Evolutionary conservation across 1,139 yeast genomes (phyloP), one percentile per base, ranked within the genome.

Genomic region (Yamadazyma mexicana): DNA sequence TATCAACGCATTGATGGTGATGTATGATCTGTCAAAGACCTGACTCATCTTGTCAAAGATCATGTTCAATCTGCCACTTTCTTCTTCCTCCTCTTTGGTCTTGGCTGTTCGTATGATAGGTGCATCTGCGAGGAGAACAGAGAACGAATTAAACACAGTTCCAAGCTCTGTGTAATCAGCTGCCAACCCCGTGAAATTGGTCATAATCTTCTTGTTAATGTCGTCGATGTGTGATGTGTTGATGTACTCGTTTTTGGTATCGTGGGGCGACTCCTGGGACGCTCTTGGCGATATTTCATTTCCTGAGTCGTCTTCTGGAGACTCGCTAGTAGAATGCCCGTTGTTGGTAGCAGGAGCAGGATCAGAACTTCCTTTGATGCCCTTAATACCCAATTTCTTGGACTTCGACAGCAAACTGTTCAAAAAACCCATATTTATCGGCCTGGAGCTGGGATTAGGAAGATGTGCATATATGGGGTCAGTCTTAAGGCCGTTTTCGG

Each of bases 1-100:
- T n/a, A 84, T 81, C 17, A 91, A 68, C 4, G 80, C 71, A 46
- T 83, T 86, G 29, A 88, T 73, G 11, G 86, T 74, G 31, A 83
- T 69, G 42, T 80, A 82, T 26, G 82, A 79, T 33, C 86, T 75
- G 55, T 88, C 96, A 52, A 85, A 82, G 0, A 86, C 82, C 55
- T 84, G 88, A 3, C 97, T 96, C 11, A 87, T 75, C 46, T 80
- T 78, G 48, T 89, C 95, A 40, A 71, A 58, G 1, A 71, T 56
- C 8, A 66, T 45, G 45, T 64, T 63, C 35, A 88, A 45, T 41
- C 66, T 66, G 4, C 61, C 52, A 23, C 61, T 66, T 12, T 61
- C 64, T 7, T 53, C 57, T n/a, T 51, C 51, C 5, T 45, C 22
- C 8, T 20, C 40, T 8, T 40, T 42, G 23, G 43, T 43, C 30